Conservation (phyloP, 2,329 filamentous ascomycete genomes). For the Ophiostoma himal-ulmi region DNA sequence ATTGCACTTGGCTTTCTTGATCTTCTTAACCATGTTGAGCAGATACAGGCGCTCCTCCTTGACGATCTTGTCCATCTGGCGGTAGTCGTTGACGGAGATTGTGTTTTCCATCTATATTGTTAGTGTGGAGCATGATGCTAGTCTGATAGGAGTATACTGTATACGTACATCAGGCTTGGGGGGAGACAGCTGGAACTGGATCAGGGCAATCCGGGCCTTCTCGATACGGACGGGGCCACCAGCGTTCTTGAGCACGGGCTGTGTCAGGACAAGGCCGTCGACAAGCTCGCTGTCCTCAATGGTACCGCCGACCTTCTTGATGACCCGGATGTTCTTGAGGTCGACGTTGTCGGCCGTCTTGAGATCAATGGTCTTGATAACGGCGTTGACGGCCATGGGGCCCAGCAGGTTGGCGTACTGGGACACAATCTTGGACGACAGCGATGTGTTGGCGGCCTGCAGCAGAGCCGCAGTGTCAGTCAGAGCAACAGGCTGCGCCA, state of each 20-base stretch:
- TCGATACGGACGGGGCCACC: constrained; percentile 89
- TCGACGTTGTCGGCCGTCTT: constrained; percentile 96
- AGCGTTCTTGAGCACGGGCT: constrained; percentile 88
- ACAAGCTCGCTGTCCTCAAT: constrained; percentile 98
- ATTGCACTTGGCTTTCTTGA: constrained; percentile 99
- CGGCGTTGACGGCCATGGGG: constrained; percentile 97
- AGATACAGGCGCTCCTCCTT: constrained; percentile 98
- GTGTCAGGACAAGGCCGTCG: constrained; percentile 86
- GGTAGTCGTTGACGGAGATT: constrained; percentile 97
- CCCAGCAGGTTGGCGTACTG: constrained; percentile 92
- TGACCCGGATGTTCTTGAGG: constrained; percentile 88
- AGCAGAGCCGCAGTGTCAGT: constrained; percentile 83
- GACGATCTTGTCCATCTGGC: constrained; percentile 99
- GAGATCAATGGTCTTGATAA: constrained; percentile 90
- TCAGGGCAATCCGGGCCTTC: constrained; percentile 93
- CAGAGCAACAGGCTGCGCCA: constrained; percentile 90
- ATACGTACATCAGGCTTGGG: constrained; percentile 80
- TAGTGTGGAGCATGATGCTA: constrained; percentile 11
- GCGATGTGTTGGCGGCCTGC: constrained; percentile 92
- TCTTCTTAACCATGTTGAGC: constrained; percentile 99
- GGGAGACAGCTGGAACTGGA: constrained; percentile 97
- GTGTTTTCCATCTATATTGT: constrained; percentile 86
- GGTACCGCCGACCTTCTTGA: constrained; percentile 96
- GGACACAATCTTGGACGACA: constrained; percentile 97
- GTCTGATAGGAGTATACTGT: not conserved